Evolutionary conservation across 306 rosid genomes (phyloP), one percentile per base, ranked within the genome.

Genomic region (Astragalus glycyphyllos): DNA sequence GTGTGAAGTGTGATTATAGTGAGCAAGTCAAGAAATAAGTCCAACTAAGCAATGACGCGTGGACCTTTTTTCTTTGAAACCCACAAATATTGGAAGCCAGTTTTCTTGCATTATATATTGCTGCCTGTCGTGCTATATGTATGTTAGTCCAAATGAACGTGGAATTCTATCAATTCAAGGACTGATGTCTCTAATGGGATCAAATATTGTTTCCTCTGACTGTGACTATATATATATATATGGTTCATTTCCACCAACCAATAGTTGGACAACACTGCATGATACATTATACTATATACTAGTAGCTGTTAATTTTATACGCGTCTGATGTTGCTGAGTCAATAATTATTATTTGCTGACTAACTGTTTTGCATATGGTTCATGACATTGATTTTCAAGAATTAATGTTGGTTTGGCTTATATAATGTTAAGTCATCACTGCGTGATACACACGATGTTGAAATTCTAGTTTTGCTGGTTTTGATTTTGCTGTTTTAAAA

Each of bases 11-110:
- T 53, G 74, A 63, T 58, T 58, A 41, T 74, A n/a, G 77, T 82
- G 69, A 58, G 47, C 47, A 76, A 69, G 70, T 49, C 65, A 84
- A 78, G 70, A 77, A 70, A 65, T 5, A 65, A 66, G 79, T 81
- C 85, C 90, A 84, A 80, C 80, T 74, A 79, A 79, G 87, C 87
- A 90, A 86, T 58, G 76, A 87, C 94, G 97, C 69, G 96, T 90
- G 91, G 90, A 86, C 92, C 86, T 58, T 65, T 46, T 1, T 45
- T 31, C 26, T 40, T 55, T 8, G 65, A 57, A 50, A 49, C 26
- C 17, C 62, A 70, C 68, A 62, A 75, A 82, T 81, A 82, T 74
- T 78, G 92, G 87, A 82, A 48, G 83, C 87, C 90, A 91, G 86
- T 80, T 80, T 76, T 76, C 75, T 34, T 50, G 80, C 80, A 82